Percentiles rank a stretch among this genome's conserved stretches.
These are phyloP conservation scores for Ehretia macrophylla DNA, from an alignment of 257 asterid genomes.

Conservation along the genomic window DNA sequence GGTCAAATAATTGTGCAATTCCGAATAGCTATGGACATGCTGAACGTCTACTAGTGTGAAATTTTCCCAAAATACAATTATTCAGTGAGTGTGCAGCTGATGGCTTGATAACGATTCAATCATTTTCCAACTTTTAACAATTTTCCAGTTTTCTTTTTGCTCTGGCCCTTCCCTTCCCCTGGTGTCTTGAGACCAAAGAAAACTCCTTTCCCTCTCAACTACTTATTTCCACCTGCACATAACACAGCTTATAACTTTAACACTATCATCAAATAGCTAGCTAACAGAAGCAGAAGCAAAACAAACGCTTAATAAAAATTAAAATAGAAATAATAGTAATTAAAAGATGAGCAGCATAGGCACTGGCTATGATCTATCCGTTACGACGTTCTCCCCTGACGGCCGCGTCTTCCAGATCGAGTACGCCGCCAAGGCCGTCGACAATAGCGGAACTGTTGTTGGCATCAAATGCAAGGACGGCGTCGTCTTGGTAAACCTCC, in stretches of 20 bases:
- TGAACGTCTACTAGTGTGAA: no score
- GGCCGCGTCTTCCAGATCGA: constrained; percentile 98
- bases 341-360: constrained; percentile 84
- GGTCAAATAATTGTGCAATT: no score
- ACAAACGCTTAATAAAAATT: no score
- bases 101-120: no score
- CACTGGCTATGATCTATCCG: constrained; percentile 91
- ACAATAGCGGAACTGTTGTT: constrained; percentile 87
- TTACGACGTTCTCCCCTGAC: constrained; percentile 90
- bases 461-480: constrained; percentile 97
- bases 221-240: neutral
- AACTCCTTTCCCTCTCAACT: constrained; percentile 15
- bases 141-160: no score
- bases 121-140: no score
- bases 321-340: no score
- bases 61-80: no score
- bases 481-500: constrained; percentile 63
- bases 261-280: neutral
- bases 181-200: constrained; percentile 45
- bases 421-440: constrained; percentile 93
- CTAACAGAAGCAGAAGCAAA: neutral
- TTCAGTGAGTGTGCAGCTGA: no score
- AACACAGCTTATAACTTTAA: no score
- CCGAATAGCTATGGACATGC: no score
- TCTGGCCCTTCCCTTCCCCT: no score